Evolutionary conservation across 257 asterid species (phyloP).

Genomic region (Salvia miltiorrhiza): DNA sequence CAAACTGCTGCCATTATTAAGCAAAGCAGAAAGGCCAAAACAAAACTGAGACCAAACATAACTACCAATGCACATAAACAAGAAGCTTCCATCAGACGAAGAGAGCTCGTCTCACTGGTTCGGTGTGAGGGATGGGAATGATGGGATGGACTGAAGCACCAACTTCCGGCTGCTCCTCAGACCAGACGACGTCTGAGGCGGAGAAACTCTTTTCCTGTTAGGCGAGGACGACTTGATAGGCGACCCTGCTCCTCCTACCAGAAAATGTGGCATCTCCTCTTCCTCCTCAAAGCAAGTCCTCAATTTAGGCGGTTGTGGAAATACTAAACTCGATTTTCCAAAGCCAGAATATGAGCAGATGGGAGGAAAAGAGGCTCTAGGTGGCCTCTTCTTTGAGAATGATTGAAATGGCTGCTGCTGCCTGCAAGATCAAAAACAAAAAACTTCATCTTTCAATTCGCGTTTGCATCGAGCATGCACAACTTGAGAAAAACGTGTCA

Average conservation of each 20-base stretch:
- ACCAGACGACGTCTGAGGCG: slow-evolving; percentile 56
- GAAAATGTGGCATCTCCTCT: slow-evolving; percentile 67
- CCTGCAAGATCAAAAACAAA: too few species aligned
- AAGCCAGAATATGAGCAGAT: slow-evolving; percentile 37
- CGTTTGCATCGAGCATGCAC: too few species aligned
- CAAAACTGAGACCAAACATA: slow-evolving; percentile 21
- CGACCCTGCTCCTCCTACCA: slow-evolving; percentile 43
- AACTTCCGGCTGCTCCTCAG: slow-evolving; percentile 68
- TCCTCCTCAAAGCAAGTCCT: slow-evolving; percentile 46
- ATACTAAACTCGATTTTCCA: slow-evolving; percentile 33
- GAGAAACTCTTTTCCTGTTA: slow-evolving; percentile 77
- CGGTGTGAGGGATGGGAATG: slow-evolving; percentile 67
- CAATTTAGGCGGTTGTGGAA: slow-evolving; percentile 48
- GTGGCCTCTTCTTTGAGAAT: slow-evolving; percentile 44
- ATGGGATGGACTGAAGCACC: slow-evolving; percentile 67
- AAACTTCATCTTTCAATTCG: too few species aligned
- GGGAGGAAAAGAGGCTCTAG: slow-evolving; percentile 48
- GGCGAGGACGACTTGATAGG: slow-evolving; percentile 72
- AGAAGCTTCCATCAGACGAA: neutral
- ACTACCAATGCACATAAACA: slow-evolving; percentile 7
- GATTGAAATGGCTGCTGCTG: slow-evolving; percentile 15
- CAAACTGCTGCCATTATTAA: slow-evolving; percentile 1
- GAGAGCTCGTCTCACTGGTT: slow-evolving; percentile 36
- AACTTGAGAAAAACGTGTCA: neutral
- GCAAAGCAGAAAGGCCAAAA: too few species aligned